Percentiles rank a stretch among this genome's conserved stretches.
Evolutionary conservation across 805 yeast genomes (phyloP).

Genomic region (Cyberlindnera sargentensis): DNA sequence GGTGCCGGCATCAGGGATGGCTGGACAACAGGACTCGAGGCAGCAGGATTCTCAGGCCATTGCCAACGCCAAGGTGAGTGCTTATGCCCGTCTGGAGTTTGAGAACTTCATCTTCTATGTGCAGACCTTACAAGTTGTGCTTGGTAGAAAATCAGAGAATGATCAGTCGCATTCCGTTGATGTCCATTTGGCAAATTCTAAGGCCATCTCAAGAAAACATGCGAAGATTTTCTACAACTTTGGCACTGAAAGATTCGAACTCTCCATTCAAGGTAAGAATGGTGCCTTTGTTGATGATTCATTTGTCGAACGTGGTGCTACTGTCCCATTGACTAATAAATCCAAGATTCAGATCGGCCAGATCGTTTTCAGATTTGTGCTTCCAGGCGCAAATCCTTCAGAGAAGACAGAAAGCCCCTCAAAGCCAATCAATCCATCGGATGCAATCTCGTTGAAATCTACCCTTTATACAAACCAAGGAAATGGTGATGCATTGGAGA

Average conservation of each 20-base stretch:
- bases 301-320: constrained; percentile 85
- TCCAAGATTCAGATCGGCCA: constrained; percentile 90
- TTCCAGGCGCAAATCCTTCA: constrained; percentile 58
- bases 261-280: constrained; percentile 86
- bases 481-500: constrained; percentile 4
- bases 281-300: constrained; percentile 94
- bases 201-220: constrained; percentile 89
- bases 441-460: constrained; percentile 51
- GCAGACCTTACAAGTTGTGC: constrained; percentile 87
- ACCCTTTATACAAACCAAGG: constrained; percentile 32
- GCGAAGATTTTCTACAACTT: constrained; percentile 95
- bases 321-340: constrained; percentile 78
- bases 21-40: constrained; percentile 3
- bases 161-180: constrained; percentile 70
- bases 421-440: constrained; percentile 50
- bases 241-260: constrained; percentile 90
- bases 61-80: constrained; percentile 32
- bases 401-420: constrained; percentile 24
- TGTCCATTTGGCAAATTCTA: constrained; percentile 86
- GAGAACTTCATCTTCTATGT: constrained; percentile 92
- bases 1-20: constrained; percentile 10
- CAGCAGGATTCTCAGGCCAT: constrained; percentile 2
- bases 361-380: constrained; percentile 77
- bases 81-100: constrained; percentile 75
- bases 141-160: constrained; percentile 84